A percentile compares a stretch with the other conserved stretches of the same genome.
These are phyloP conservation scores for Candida namnaoensis DNA, from an alignment of 805 yeast species.

Conservation along the genomic window DNA sequence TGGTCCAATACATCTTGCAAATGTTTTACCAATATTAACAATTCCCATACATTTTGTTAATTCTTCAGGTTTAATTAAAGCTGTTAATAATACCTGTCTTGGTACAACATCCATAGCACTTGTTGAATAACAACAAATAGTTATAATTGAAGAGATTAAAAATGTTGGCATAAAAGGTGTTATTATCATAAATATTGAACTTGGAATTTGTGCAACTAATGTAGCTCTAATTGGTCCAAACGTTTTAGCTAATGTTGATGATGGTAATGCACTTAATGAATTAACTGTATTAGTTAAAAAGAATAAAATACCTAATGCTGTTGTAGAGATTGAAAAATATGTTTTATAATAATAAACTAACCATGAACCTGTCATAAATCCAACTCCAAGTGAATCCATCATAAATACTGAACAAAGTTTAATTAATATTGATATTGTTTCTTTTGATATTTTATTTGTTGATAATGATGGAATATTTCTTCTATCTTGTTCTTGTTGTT, in stretches of 20 bases:
- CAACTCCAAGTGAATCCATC: slow-evolving; percentile 82
- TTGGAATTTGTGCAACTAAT: slow-evolving; percentile 66
- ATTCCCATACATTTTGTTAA: slow-evolving; percentile 75
- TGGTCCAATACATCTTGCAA: slow-evolving; percentile 81
- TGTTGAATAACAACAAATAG: slow-evolving; percentile 51
- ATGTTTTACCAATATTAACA: slow-evolving; percentile 79
- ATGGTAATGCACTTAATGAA: slow-evolving; percentile 66
- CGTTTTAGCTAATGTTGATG: slow-evolving; percentile 55
- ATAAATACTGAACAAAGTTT: slow-evolving; percentile 56
- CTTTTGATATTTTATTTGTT: slow-evolving; percentile 1
- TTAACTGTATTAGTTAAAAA: slow-evolving; percentile 55
- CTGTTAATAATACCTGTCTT: slow-evolving; percentile 69
- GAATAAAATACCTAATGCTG: slow-evolving; percentile 58
- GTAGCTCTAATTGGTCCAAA: slow-evolving; percentile 80
- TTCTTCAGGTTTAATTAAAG: slow-evolving; percentile 53
- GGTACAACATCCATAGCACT: slow-evolving; percentile 90
- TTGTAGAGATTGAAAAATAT: slow-evolving; percentile 43
- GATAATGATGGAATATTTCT: slow-evolving; percentile 21
- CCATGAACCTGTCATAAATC: slow-evolving; percentile 89
- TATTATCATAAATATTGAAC: slow-evolving; percentile 52
- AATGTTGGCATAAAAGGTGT: slow-evolving; percentile 36
- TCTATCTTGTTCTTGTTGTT: slow-evolving; percentile 1
- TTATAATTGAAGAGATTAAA: slow-evolving; percentile 37
- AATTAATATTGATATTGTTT: slow-evolving; percentile 33
- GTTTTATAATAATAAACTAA: slow-evolving; percentile 70